Base-by-base conservation (phyloP, 2,329 filamentous ascomycete species). In the Monilinia polystroma region DNA sequence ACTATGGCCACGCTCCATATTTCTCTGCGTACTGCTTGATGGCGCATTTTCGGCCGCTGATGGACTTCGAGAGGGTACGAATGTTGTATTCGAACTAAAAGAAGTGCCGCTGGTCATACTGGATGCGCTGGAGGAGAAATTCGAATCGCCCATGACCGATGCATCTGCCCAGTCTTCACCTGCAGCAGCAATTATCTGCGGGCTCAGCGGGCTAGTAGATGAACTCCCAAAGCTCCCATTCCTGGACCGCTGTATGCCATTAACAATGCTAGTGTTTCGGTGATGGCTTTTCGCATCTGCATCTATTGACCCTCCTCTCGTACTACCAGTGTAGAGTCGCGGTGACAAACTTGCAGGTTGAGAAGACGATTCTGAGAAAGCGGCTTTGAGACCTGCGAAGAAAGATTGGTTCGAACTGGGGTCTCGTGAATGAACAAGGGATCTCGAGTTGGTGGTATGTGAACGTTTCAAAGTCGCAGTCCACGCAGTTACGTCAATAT, bases 261-360 rank as follows among this genome's bases (percentile, higher is more conserved):
- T 92, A 67, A 98, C 93, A 73, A 98, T 97, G 59, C 94, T 98
- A 0, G 94, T 96, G 80, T 99, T 93, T 66, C 95, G 89, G 79
- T 98, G 93, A 78, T 99, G 82, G 79, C 72, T 78, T 75, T 87
- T 88, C 58, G 80, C 81, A 71, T 88, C 86, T 68, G 83, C 78
- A n/a, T 81, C 75, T 71, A 66, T 51, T n/a, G 65, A 66, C 11
- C 58, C 65, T n/a, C 59, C 58, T 64, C 84, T 81, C 72, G 67
- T 70, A 49, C 67, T 66, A 38, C 70, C 70, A 11, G 68, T 45
- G 63, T 72, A 68, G 14, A 75, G 63, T 66, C 73, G 74, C 47
- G 75, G 74, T 7, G 75, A 74, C n/a, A 73, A 60, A 63, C 64
- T 73, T 43, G 68, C 60, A 23, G 69, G 66, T 52, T 70, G 70